Conservation (phyloP, 331 rosid species). For the Pyracantha coccinea region DNA sequence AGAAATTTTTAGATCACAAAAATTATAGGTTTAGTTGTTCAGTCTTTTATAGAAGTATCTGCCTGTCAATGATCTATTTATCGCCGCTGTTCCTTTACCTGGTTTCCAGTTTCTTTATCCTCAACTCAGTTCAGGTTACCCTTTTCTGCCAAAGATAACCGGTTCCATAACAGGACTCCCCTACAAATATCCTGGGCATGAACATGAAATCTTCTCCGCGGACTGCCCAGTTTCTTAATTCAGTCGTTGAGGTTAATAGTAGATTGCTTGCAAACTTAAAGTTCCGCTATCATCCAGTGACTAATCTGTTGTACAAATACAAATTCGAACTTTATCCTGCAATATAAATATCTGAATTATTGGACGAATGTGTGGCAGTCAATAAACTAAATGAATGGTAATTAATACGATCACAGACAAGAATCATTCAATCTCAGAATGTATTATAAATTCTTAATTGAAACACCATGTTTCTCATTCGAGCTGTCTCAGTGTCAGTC, state of each 20-base stretch:
- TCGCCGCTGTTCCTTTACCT: not conserved
- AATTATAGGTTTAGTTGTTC: too few species aligned
- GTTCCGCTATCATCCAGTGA: too few species aligned
- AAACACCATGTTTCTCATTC: not conserved
- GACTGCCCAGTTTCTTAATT: not conserved
- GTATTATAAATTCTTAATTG: too few species aligned
- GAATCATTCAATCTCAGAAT: not conserved
- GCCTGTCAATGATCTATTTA: not conserved
- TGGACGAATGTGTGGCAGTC: too few species aligned
- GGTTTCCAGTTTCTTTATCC: not conserved
- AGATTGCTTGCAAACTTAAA: not conserved
- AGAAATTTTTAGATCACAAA: not conserved
- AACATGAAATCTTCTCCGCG: not conserved
- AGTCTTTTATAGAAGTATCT: too few species aligned
- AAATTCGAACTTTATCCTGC: too few species aligned
- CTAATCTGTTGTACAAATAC: not conserved
- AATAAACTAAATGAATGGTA: not conserved
- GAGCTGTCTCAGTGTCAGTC: not conserved
- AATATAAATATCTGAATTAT: too few species aligned
- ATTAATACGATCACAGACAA: too few species aligned
- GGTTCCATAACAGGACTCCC: not conserved
- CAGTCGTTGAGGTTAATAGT: not conserved
- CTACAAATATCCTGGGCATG: not conserved
- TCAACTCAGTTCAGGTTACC: not conserved
- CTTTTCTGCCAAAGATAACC: not conserved